Percentiles rank a stretch among this genome's conserved stretches.
Conservation (phyloP, 768 basidiomycete genomes). For the Daedaleopsis nitida region DNA sequence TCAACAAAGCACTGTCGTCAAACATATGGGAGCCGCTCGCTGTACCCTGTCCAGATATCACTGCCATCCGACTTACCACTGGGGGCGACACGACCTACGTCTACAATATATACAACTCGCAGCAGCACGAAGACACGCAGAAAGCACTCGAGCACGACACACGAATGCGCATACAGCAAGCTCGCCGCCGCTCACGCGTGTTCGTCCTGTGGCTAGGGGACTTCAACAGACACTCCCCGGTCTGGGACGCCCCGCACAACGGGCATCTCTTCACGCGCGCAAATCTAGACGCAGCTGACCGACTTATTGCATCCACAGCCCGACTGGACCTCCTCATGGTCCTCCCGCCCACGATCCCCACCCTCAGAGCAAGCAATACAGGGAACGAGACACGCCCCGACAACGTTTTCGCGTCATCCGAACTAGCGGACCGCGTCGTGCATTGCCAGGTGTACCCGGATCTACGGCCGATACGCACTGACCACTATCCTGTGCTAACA, state of each 20-base stretch:
- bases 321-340: background rate
- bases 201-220: background rate
- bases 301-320: too few species aligned
- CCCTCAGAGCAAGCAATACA: background rate
- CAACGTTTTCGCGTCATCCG: background rate
- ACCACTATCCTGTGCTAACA: conserved; percentile 41
- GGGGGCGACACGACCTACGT: too few species aligned
- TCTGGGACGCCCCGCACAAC: background rate
- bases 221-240: background rate
- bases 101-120: too few species aligned
- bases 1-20: background rate
- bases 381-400: background rate
- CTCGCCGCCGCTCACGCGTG: too few species aligned
- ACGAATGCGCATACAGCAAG: too few species aligned
- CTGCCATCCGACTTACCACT: background rate
- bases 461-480: background rate
- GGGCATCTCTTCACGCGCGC: background rate
- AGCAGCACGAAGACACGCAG: too few species aligned
- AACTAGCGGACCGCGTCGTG: background rate
- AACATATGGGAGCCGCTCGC: background rate
- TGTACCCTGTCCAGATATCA: background rate
- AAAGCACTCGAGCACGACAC: too few species aligned
- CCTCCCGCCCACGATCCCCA: background rate
- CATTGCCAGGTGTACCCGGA: background rate
- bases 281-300: background rate